phyloP scores from a whole-genome alignment of 2,329 filamentous ascomycete species.

The Clonostachys rhizophaga region DNA sequence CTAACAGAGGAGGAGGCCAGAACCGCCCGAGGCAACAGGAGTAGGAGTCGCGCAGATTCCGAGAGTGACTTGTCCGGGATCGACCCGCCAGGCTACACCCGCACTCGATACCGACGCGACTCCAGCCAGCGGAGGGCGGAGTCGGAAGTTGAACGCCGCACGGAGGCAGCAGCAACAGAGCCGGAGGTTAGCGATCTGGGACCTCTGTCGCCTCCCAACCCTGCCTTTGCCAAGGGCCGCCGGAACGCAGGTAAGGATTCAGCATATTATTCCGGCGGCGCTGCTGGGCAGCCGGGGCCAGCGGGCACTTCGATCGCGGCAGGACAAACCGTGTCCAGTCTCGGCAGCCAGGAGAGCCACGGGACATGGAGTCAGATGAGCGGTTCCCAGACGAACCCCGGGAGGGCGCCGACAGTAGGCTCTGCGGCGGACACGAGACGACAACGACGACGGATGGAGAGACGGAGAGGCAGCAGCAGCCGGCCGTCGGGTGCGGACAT shows the following conservation, averaged over 20 bases:
- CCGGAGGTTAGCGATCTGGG: background rate
- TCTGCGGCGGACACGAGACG: conserved; percentile 43
- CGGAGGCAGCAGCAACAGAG: conserved; percentile 22
- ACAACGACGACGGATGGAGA: conserved; percentile 48
- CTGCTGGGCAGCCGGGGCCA: conserved; percentile 26
- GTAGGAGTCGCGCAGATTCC: conserved; percentile 42
- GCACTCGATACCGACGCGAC: conserved; percentile 49
- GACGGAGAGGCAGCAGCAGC: conserved; percentile 33
- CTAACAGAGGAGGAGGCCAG: conserved; percentile 57
- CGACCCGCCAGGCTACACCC: conserved; percentile 41
- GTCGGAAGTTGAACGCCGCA: conserved; percentile 36
- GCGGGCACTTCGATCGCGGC: conserved; percentile 32
- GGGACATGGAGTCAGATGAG: conserved; percentile 51
- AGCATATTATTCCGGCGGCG: conserved; percentile 52
- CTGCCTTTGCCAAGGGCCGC: conserved; percentile 47
- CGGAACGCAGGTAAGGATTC: conserved; percentile 54
- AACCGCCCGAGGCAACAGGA: conserved; percentile 29
- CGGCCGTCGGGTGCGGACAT: conserved; percentile 24
- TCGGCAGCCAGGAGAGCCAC: conserved; percentile 40
- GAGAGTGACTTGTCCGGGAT: conserved; percentile 51
- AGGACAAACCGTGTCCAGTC: conserved; percentile 38
- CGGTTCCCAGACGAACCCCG: background rate
- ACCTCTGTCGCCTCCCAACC: conserved; percentile 38
- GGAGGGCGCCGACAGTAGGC: conserved; percentile 29
- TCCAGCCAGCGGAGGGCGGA: conserved; percentile 41